These are phyloP conservation scores for Pestalotiopsis sp. DNA, from an alignment of 2,329 filamentous ascomycete species.

Conservation along the genomic window DNA sequence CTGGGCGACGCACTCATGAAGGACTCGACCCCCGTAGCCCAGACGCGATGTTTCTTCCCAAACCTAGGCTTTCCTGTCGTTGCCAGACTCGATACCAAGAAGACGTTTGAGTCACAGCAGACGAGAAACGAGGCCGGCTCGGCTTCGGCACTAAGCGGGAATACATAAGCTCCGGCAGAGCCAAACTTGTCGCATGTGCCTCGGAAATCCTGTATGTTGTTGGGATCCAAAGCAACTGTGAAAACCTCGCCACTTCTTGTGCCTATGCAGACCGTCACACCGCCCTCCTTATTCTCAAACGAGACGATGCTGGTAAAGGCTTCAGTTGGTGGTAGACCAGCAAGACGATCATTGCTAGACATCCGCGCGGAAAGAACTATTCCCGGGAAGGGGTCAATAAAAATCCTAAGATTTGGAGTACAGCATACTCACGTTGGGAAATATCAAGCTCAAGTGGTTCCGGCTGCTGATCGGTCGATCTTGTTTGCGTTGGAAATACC, in stretches of 20 bases:
- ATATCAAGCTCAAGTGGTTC: slow-evolving; percentile 15
- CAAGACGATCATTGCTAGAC: background rate
- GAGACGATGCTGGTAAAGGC: slow-evolving; percentile 49
- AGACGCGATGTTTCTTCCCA: slow-evolving; percentile 47
- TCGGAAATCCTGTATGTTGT: slow-evolving; percentile 19
- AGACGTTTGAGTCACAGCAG: slow-evolving; percentile 32
- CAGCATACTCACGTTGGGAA: slow-evolving; percentile 18
- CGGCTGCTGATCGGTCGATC: background rate
- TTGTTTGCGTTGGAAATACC: slow-evolving; percentile 20
- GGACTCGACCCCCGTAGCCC: slow-evolving; percentile 53
- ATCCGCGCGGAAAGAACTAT: background rate
- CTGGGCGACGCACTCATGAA: slow-evolving; percentile 46
- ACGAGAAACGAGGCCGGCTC: slow-evolving; percentile 50
- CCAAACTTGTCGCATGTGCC: slow-evolving; percentile 27
- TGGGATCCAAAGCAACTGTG: slow-evolving; percentile 32
- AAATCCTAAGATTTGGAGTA: no score
- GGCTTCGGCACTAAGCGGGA: slow-evolving; percentile 31
- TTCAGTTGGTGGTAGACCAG: slow-evolving; percentile 30
- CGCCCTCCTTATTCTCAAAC: slow-evolving; percentile 28
- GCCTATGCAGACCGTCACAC: slow-evolving; percentile 43
- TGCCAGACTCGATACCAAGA: slow-evolving; percentile 24
- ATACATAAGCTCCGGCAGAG: slow-evolving; percentile 28
- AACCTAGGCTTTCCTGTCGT: slow-evolving; percentile 29
- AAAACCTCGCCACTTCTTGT: slow-evolving; percentile 56
- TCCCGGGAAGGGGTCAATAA: background rate